phyloP scores from a whole-genome alignment of 495 filamentous ascomycete species.

The Bombardia bombarda region DNA sequence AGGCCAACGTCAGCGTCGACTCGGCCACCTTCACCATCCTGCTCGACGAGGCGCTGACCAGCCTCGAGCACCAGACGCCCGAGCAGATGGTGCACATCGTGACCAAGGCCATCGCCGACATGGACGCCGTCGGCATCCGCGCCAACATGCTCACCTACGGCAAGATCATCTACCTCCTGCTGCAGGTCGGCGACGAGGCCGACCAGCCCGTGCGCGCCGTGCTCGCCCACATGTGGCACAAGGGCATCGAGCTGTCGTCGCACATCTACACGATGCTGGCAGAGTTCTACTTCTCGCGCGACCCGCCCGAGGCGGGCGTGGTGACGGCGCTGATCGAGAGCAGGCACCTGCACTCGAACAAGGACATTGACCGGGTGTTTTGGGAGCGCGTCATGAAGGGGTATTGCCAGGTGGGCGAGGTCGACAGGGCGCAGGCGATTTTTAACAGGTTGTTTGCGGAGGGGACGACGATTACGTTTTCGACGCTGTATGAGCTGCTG shows the following conservation, averaged over 20 bases:
- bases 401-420: slow-evolving; percentile 44
- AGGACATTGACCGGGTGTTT: slow-evolving; percentile 49
- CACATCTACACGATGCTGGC: slow-evolving; percentile 65
- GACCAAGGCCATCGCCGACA: slow-evolving; percentile 37
- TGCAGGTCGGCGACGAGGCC: slow-evolving; percentile 34
- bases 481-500: slow-evolving; percentile 37
- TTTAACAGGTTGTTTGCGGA: slow-evolving; percentile 35
- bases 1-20: slow-evolving; percentile 24
- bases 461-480: slow-evolving; percentile 35
- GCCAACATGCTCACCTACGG: slow-evolving; percentile 51
- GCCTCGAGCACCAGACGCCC: slow-evolving; percentile 8
- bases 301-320: slow-evolving; percentile 49
- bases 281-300: slow-evolving; percentile 53
- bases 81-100: slow-evolving; percentile 26
- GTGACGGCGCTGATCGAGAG: slow-evolving; percentile 46
- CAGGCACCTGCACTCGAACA: slow-evolving; percentile 26
- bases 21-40: slow-evolving; percentile 36
- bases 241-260: slow-evolving; percentile 42
- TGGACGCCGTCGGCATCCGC: slow-evolving; percentile 45
- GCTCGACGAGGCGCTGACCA: slow-evolving; percentile 28
- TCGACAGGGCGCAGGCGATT: slow-evolving; percentile 41
- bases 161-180: slow-evolving; percentile 55
- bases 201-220: slow-evolving; percentile 47
- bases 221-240: slow-evolving; percentile 48
- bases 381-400: slow-evolving; percentile 62